These are phyloP conservation scores for Macadamia integrifolia DNA, from an alignment of 164 flowering plant genomes.

Conservation along the genomic window DNA sequence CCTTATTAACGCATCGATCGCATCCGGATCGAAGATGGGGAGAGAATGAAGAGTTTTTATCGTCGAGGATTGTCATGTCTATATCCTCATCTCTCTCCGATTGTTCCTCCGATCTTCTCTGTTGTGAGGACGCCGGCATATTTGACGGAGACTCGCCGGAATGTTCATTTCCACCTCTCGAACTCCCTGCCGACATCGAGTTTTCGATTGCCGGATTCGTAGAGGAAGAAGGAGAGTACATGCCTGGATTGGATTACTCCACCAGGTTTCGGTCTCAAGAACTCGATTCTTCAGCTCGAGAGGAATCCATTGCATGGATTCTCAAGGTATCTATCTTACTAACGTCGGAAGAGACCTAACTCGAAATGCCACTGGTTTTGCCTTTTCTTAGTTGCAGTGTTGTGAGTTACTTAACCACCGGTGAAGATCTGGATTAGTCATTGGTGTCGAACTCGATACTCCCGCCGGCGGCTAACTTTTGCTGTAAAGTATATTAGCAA, in stretches of 20 bases:
- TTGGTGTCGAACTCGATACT: neutral
- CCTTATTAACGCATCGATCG: neutral
- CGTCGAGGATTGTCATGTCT: constrained; percentile 30
- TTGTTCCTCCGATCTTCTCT: constrained; percentile 57
- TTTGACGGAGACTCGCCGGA: constrained; percentile 41
- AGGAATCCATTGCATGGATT: constrained; percentile 77
- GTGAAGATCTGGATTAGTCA: neutral
- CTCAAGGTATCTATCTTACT: constrained; percentile 56
- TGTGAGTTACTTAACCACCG: neutral
- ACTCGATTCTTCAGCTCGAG: constrained; percentile 61
- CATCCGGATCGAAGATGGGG: constrained; percentile 16
- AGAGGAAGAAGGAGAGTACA: constrained; percentile 57
- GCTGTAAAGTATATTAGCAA: too few relatives aligned
- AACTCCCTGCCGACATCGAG: constrained; percentile 34
- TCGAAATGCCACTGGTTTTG: neutral
- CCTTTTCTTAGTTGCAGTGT: neutral
- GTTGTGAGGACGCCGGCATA: constrained; percentile 59
- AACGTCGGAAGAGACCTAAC: neutral
- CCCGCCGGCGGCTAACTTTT: neutral
- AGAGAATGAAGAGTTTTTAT: constrained; percentile 10
- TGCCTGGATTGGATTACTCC: constrained; percentile 51
- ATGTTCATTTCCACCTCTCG: constrained; percentile 34
- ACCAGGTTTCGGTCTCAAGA: constrained; percentile 43
- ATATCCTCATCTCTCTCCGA: constrained; percentile 29
- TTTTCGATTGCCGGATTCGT: constrained; percentile 59